phyloP scores from a whole-genome alignment of 495 filamentous ascomycete species.

The Hypoxylon fragiforme region DNA sequence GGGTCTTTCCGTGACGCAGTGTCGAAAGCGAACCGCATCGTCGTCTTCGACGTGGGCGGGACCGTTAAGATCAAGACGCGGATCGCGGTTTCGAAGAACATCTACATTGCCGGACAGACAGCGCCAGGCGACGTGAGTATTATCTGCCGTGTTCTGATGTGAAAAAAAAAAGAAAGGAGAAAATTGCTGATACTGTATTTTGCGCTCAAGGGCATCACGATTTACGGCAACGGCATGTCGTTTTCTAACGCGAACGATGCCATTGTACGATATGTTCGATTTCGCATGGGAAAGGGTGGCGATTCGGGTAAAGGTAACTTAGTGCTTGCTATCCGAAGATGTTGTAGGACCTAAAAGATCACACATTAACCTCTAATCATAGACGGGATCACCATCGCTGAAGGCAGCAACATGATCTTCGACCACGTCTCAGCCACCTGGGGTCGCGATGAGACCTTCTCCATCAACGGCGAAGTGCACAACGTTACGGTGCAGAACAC shows the following conservation, averaged over 20 bases:
- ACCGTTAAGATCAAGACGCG: conserved; percentile 40
- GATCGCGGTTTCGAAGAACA: conserved; percentile 39
- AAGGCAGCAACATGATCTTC: conserved; percentile 45
- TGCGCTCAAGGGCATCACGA: conserved; percentile 35
- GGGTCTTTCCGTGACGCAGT: conserved; percentile 50
- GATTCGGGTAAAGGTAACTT: conserved; percentile 44
- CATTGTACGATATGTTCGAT: conserved; percentile 46
- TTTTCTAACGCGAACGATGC: conserved; percentile 41
- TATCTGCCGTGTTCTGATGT: too few species aligned
- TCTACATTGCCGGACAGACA: conserved; percentile 48
- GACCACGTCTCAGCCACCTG: conserved; percentile 45
- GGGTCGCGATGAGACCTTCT: conserved; percentile 43
- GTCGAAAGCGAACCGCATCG: conserved; percentile 39
- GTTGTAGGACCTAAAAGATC: background rate
- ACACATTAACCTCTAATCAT: background rate
- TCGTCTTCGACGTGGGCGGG: conserved; percentile 47
- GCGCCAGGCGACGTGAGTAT: conserved; percentile 36
- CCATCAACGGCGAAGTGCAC: conserved; percentile 42
- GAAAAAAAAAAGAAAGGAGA: too few species aligned
- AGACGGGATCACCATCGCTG: conserved; percentile 44
- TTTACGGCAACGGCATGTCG: conserved; percentile 43
- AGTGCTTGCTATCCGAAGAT: background rate
- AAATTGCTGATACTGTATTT: too few species aligned
- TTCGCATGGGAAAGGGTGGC: conserved; percentile 43
- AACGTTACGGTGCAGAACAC: conserved; percentile 46